Conservation (phyloP, 306 rosid species). For the Ceratonia siliqua region DNA sequence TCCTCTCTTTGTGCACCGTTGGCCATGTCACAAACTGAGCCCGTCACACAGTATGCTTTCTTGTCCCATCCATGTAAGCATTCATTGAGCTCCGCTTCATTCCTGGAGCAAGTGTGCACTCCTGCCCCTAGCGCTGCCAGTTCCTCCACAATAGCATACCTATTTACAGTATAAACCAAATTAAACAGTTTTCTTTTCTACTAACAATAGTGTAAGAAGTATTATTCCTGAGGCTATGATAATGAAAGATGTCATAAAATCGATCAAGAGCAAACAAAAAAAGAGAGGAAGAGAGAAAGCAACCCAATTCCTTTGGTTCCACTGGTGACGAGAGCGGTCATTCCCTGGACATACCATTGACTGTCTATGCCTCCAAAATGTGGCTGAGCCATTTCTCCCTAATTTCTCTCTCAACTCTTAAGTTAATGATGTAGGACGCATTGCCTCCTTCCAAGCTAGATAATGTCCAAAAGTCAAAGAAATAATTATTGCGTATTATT, state of each 20-base stretch:
- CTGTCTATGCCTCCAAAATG: background rate
- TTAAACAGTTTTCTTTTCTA: too few relatives aligned
- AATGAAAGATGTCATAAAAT: background rate
- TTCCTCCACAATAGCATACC: conserved; percentile 20
- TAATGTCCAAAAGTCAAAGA: too few relatives aligned
- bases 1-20: background rate
- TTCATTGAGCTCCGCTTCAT: conserved; percentile 8
- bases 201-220: too few relatives aligned
- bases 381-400: background rate
- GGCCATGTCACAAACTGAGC: conserved; percentile 3
- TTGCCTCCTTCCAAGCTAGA: too few relatives aligned
- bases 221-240: too few relatives aligned
- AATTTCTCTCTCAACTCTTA: background rate
- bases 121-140: background rate
- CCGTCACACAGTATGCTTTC: background rate
- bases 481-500: too few relatives aligned
- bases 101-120: conserved; percentile 8
- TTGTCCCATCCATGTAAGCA: conserved; percentile 1
- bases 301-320: conserved; percentile 54
- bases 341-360: conserved; percentile 45
- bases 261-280: background rate
- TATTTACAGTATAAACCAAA: too few relatives aligned
- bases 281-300: background rate
- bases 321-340: conserved; percentile 46
- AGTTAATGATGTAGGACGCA: too few relatives aligned